A percentile compares a stretch with the other conserved stretches of the same genome.
phyloP scores from a whole-genome alignment of 176 grass and related monocot species.

The Urochloa ruziziensis region DNA sequence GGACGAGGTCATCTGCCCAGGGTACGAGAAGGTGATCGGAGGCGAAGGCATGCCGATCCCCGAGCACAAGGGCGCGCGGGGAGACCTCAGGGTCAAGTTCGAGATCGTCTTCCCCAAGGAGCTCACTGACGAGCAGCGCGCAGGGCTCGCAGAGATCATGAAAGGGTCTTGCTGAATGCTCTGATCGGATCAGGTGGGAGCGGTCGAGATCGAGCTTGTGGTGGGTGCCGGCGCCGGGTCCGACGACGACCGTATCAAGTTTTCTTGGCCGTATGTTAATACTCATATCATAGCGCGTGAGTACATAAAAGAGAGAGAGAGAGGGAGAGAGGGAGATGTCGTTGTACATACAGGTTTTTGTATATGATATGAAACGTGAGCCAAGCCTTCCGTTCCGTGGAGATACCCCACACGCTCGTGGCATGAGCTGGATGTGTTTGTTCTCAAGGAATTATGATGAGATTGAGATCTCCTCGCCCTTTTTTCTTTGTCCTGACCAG shows the following conservation, averaged over 20 bases:
- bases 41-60: conserved; percentile 82
- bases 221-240: neutral
- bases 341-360: conserved; percentile 76
- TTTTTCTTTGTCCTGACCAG: neutral
- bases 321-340: neutral
- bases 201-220: neutral
- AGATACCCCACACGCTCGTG: conserved; percentile 9
- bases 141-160: conserved; percentile 56
- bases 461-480: neutral
- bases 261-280: conserved; percentile 57
- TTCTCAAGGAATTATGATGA: conserved; percentile 25
- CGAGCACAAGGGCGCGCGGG: conserved; percentile 48
- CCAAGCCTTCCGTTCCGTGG: conserved; percentile 36
- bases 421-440: conserved; percentile 39
- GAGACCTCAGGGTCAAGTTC: conserved; percentile 73
- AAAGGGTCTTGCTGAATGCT: conserved; percentile 50
- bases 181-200: neutral
- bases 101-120: conserved; percentile 70
- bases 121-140: conserved; percentile 56
- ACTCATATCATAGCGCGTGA: conserved; percentile 22
- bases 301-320: conserved; percentile 45
- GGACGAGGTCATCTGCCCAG: conserved; percentile 72
- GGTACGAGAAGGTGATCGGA: conserved; percentile 65
- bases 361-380: conserved; percentile 40
- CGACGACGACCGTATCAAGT: conserved; percentile 32